Percentiles rank a stretch among this genome's conserved stretches.
phyloP scores from a whole-genome alignment of 768 basidiomycete genomes.

The Leucosporidium creatinivorum region DNA sequence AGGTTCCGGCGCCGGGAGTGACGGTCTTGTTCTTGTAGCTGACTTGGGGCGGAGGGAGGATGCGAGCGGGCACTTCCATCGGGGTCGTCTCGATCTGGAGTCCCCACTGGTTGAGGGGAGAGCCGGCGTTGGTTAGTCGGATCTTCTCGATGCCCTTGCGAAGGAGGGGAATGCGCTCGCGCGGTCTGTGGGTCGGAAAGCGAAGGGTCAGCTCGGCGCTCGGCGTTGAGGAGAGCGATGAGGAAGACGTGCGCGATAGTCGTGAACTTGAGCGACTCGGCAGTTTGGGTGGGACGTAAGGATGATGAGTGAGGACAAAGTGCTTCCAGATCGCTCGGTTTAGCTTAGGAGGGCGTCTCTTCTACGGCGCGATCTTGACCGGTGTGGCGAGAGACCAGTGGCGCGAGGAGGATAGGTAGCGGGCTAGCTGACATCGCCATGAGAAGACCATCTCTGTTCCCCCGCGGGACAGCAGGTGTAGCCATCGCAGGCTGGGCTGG shows the following conservation, averaged over 20 bases:
- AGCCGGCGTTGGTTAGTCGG: background rate
- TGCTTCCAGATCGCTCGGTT: too few relatives aligned
- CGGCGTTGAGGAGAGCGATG: background rate
- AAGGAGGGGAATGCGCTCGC: background rate
- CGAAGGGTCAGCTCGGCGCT: background rate
- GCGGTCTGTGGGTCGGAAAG: slow-evolving; percentile 3
- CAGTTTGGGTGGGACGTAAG: too few relatives aligned
- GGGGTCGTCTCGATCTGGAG: background rate
- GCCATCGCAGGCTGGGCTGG: too few relatives aligned
- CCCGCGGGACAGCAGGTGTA: too few relatives aligned
- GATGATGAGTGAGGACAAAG: too few relatives aligned
- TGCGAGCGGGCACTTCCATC: slow-evolving; percentile 1
- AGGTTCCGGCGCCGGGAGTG: background rate
- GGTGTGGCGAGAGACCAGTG: too few relatives aligned
- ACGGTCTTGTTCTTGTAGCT: background rate
- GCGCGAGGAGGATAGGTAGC: too few relatives aligned
- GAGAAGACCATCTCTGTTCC: too few relatives aligned
- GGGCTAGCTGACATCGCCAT: too few relatives aligned
- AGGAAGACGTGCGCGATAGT: background rate
- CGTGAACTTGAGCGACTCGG: background rate
- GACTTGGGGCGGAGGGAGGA: background rate
- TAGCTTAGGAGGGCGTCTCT: too few relatives aligned
- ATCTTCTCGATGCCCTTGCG: background rate
- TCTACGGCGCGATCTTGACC: too few relatives aligned
- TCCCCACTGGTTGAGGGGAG: background rate